These are phyloP conservation scores for Symbiodinium natans DNA, from an alignment of 73 alveolate species.

Conservation along the genomic window DNA sequence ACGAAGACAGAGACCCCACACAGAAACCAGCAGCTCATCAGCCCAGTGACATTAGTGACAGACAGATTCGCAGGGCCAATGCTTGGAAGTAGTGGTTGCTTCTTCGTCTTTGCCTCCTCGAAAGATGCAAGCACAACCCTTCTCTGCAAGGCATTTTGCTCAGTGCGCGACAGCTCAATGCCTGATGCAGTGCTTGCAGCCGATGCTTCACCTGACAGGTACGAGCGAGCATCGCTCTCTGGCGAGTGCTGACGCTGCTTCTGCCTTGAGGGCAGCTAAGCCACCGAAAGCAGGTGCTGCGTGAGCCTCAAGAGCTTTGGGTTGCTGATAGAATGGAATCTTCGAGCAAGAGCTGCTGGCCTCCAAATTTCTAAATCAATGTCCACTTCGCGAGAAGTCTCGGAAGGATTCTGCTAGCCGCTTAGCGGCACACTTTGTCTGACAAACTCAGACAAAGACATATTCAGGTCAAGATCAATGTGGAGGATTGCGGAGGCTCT, in stretches of 20 bases:
- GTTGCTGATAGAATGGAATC: too few relatives aligned
- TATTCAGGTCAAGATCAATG: too few relatives aligned
- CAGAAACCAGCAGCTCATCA: not conserved
- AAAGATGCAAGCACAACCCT: not conserved
- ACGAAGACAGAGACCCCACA: too few relatives aligned
- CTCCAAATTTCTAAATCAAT: not conserved
- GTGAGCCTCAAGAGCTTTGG: not conserved
- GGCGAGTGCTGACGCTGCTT: not conserved
- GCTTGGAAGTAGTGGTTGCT: not conserved
- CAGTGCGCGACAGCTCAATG: not conserved
- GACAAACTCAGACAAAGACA: not conserved
- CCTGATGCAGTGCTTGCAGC: not conserved
- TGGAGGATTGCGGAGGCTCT: not conserved
- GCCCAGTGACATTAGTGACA: not conserved
- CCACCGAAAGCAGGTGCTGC: not conserved
- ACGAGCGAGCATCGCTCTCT: not conserved
- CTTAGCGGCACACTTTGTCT: not conserved
- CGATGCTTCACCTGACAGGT: not conserved
- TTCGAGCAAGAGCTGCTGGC: not conserved
- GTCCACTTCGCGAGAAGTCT: not conserved
- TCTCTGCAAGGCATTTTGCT: not conserved
- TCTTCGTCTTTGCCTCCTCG: constrained; percentile 15
- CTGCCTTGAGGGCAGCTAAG: not conserved
- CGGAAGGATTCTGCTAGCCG: not conserved
- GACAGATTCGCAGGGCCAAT: not conserved